phyloP scores from a whole-genome alignment of 306 rosid genomes.

The Prinsepia uniflora region DNA sequence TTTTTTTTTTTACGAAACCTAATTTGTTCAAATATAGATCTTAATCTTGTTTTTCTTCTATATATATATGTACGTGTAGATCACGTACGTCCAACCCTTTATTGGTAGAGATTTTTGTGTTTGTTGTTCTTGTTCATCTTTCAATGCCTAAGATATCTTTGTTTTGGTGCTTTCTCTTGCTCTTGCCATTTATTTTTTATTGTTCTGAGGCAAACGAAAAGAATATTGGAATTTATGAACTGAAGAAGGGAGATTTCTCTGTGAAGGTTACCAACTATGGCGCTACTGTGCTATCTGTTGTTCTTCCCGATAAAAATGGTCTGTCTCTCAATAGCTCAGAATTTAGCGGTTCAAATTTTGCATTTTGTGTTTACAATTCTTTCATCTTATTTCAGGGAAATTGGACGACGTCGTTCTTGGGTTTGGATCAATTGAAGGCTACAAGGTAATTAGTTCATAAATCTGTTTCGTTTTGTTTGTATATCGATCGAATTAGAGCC shows the following conservation, averaged over 20 bases:
- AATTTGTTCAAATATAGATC: background rate
- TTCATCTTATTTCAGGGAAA: slow-evolving; percentile 25
- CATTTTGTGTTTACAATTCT: background rate
- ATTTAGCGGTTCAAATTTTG: no score
- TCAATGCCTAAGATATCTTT: slow-evolving; percentile 14
- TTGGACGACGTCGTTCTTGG: slow-evolving; percentile 38
- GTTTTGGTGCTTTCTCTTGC: slow-evolving; percentile 13
- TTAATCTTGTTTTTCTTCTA: background rate
- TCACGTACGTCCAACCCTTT: background rate
- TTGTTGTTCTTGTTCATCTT: background rate
- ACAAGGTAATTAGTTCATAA: slow-evolving; percentile 19
- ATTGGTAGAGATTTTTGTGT: background rate
- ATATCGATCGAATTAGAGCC: background rate
- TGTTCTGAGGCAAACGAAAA: slow-evolving; percentile 6
- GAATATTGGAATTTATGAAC: slow-evolving; percentile 28
- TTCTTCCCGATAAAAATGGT: slow-evolving; percentile 40
- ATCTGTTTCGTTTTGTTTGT: background rate
- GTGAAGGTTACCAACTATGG: slow-evolving; percentile 37
- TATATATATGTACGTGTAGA: background rate
- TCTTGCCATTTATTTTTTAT: background rate
- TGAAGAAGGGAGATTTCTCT: slow-evolving; percentile 31
- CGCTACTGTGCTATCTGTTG: slow-evolving; percentile 32
- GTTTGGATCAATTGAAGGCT: slow-evolving; percentile 18
- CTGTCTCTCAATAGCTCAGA: no score
- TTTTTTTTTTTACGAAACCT: no score